A percentile compares a stretch with the other conserved stretches of the same genome.
These are phyloP conservation scores for Pinus albicaulis DNA, from an alignment of 75 land plant species.

Conservation along the genomic window DNA sequence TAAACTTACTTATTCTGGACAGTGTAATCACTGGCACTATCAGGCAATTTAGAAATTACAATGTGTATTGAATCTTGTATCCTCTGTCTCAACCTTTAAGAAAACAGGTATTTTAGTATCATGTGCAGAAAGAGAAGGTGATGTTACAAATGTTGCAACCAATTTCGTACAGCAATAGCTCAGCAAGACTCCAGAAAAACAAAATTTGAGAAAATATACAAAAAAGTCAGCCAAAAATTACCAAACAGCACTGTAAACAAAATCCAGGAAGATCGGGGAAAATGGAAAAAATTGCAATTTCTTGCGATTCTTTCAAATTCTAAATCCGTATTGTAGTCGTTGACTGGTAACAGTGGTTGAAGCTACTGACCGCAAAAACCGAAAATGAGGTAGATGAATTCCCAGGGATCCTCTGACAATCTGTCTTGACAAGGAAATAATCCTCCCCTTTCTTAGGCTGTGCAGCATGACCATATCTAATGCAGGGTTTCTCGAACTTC, in stretches of 20 bases:
- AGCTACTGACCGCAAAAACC: conserved; percentile 64
- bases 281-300: background rate
- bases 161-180: no score
- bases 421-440: conserved; percentile 60
- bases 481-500: conserved; percentile 66
- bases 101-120: no score
- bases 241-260: background rate
- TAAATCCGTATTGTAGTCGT: background rate
- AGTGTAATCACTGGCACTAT: background rate
- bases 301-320: no score
- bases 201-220: background rate
- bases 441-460: conserved; percentile 90
- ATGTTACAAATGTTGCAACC: no score
- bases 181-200: background rate
- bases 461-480: conserved; percentile 63
- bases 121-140: no score
- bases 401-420: conserved; percentile 76
- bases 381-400: conserved; percentile 64
- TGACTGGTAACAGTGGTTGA: background rate
- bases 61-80: background rate
- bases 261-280: no score
- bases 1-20: background rate
- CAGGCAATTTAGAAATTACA: background rate
- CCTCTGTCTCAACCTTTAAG: background rate
- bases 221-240: background rate